phyloP scores from a whole-genome alignment of 2,329 filamentous ascomycete genomes.

The Achaetomium macrosporum region DNA sequence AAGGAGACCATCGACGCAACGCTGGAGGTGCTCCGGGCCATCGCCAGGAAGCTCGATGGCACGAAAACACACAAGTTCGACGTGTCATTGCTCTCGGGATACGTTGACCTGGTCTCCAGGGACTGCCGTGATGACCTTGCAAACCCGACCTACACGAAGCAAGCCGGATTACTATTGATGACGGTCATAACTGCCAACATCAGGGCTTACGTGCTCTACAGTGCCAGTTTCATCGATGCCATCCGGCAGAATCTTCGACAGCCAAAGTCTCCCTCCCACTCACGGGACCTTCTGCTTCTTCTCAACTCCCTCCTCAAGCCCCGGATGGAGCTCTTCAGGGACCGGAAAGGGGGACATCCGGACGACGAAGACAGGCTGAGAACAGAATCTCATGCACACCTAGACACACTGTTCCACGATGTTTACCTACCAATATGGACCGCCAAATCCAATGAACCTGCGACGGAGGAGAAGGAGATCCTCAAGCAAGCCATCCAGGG shows the following conservation, averaged over 20 bases:
- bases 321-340: constrained; percentile 35
- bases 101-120: constrained; percentile 43
- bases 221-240: constrained; percentile 41
- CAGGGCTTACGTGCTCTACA: constrained; percentile 42
- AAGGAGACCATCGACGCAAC: constrained; percentile 53
- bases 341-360: constrained; percentile 17
- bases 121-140: constrained; percentile 50
- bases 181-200: constrained; percentile 45
- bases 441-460: constrained; percentile 27
- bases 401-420: constrained; percentile 39
- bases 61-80: constrained; percentile 19
- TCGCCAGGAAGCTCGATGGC: constrained; percentile 41
- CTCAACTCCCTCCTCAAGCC: constrained; percentile 47
- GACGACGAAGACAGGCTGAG: constrained; percentile 36
- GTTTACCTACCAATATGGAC: constrained; percentile 38
- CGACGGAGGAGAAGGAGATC: constrained; percentile 36
- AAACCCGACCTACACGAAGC: constrained; percentile 46
- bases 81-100: constrained; percentile 29
- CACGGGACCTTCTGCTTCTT: constrained; percentile 46
- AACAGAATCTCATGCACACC: constrained; percentile 31
- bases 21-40: constrained; percentile 46
- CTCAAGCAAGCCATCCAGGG: constrained; percentile 42
- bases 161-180: constrained; percentile 47
- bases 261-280: constrained; percentile 45
- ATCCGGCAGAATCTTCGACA: constrained; percentile 47